Conservation (phyloP, 345 rosid species). For the Linum trigynum region DNA sequence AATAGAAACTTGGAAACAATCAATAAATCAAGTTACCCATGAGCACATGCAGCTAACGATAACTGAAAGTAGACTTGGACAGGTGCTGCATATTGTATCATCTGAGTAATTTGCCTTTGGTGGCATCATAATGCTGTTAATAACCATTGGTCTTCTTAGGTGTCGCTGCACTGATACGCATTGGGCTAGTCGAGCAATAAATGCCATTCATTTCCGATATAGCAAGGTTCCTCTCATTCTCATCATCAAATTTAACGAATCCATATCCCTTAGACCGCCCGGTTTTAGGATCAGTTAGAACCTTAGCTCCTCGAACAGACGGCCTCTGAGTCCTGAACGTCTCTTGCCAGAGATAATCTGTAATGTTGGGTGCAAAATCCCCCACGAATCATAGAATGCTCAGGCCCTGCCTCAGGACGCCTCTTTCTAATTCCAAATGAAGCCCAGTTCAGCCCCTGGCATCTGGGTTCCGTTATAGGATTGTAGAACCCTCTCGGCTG, state of each 20-base stretch:
- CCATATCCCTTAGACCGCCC: conserved; percentile 98
- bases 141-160: neutral
- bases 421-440: conserved; percentile 91
- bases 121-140: conserved; percentile 53
- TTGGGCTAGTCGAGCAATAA: neutral
- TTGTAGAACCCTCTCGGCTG: conserved; percentile 84
- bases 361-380: conserved; percentile 87
- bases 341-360: conserved; percentile 88
- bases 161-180: neutral
- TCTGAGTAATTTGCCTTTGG: conserved; percentile 68
- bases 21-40: too few species aligned
- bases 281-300: conserved; percentile 85
- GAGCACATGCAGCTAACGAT: too few species aligned
- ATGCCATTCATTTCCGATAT: conserved; percentile 46
- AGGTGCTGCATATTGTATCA: conserved; percentile 83
- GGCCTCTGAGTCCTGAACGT: conserved; percentile 72
- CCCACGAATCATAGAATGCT: conserved; percentile 96
- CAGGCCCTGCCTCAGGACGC: conserved; percentile 80
- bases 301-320: conserved; percentile 97
- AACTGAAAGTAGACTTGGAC: conserved; percentile 53
- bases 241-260: conserved; percentile 84
- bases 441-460: conserved; percentile 99
- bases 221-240: conserved; percentile 79
- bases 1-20: too few species aligned
- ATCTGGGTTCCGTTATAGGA: conserved; percentile 74